A percentile compares a stretch with the other conserved stretches of the same genome.
Conservation (phyloP, 2,329 filamentous ascomycete genomes). For the Blastomyces silverae region DNA sequence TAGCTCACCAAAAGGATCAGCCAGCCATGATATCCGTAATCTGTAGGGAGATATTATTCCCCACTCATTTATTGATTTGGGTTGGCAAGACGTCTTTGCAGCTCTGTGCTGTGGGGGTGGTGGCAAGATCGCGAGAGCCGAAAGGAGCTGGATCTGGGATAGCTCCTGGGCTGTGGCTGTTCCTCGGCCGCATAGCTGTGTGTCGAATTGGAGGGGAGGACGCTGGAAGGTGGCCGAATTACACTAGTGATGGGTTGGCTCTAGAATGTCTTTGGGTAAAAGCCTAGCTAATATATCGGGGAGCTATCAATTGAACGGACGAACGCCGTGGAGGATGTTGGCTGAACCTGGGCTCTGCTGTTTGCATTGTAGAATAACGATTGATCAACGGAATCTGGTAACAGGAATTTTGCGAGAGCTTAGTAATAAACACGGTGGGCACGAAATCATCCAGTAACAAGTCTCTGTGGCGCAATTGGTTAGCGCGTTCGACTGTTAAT, state of each 20-base stretch:
- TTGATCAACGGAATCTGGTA: too few species aligned
- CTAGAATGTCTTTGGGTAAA: neutral
- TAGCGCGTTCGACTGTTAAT: slow-evolving; percentile 19
- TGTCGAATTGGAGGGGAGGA: neutral
- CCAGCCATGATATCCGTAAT: neutral
- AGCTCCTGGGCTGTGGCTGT: neutral
- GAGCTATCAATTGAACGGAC: neutral
- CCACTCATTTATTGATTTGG: neutral
- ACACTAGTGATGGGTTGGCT: neutral
- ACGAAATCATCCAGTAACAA: neutral
- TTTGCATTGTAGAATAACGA: too few species aligned
- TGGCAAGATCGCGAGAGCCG: neutral
- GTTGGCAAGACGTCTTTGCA: too few species aligned
- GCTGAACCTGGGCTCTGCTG: too few species aligned
- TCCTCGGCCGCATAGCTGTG: neutral
- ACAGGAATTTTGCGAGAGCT: too few species aligned
- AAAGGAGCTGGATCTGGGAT: neutral
- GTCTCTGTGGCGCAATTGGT: slow-evolving; percentile 18
- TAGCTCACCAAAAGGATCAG: neutral
- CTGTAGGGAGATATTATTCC: neutral
- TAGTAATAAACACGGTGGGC: neutral
- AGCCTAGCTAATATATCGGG: neutral
- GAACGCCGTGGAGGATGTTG: neutral
- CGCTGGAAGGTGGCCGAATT: neutral
- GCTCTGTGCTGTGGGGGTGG: neutral